Evolutionary conservation across 2,329 filamentous ascomycete genomes (phyloP).

Genomic region (Diaporthe vaccinii): DNA sequence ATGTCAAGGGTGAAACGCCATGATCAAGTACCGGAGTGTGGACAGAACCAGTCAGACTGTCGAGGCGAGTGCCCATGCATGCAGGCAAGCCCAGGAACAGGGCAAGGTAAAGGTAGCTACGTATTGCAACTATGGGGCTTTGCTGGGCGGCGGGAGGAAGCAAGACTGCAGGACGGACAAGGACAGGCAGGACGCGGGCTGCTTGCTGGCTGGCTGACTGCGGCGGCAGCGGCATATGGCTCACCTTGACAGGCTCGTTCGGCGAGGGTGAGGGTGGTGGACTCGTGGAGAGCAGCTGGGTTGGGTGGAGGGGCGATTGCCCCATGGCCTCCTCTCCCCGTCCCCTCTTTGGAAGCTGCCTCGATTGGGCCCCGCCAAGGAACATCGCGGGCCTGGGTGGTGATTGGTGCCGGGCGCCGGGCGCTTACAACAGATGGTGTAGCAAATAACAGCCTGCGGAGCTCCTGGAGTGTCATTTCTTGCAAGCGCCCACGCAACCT

Average conservation of each 20-base stretch:
- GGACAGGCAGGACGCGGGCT: slow-evolving; percentile 10
- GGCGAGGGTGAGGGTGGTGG: slow-evolving; percentile 13
- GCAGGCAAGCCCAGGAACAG: slow-evolving; percentile 30
- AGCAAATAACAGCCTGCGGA: slow-evolving; percentile 37
- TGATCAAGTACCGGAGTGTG: slow-evolving; percentile 36
- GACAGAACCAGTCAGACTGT: slow-evolving; percentile 38
- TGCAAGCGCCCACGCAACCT: slow-evolving; percentile 40
- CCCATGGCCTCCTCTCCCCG: slow-evolving; percentile 12
- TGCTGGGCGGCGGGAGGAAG: slow-evolving; percentile 25
- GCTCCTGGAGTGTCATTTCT: slow-evolving; percentile 16
- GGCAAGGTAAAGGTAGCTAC: background rate
- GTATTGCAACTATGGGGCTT: slow-evolving; percentile 10
- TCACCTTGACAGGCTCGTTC: slow-evolving; percentile 27
- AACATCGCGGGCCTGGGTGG: slow-evolving; percentile 22
- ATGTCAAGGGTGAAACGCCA: slow-evolving; percentile 39
- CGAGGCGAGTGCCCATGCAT: slow-evolving; percentile 28
- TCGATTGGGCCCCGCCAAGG: slow-evolving; percentile 33
- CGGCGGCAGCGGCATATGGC: slow-evolving; percentile 31
- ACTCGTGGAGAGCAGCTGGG: slow-evolving; percentile 17
- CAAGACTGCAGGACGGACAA: slow-evolving; percentile 9
- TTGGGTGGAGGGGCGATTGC: slow-evolving; percentile 24
- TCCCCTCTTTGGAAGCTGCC: slow-evolving; percentile 26
- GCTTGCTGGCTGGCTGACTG: slow-evolving; percentile 9
- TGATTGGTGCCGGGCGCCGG: slow-evolving; percentile 39
- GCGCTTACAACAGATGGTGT: slow-evolving; percentile 38